Percentiles rank a stretch among this genome's conserved stretches.
phyloP scores from a whole-genome alignment of 257 asterid species.

The Solanum chiquidenum region DNA sequence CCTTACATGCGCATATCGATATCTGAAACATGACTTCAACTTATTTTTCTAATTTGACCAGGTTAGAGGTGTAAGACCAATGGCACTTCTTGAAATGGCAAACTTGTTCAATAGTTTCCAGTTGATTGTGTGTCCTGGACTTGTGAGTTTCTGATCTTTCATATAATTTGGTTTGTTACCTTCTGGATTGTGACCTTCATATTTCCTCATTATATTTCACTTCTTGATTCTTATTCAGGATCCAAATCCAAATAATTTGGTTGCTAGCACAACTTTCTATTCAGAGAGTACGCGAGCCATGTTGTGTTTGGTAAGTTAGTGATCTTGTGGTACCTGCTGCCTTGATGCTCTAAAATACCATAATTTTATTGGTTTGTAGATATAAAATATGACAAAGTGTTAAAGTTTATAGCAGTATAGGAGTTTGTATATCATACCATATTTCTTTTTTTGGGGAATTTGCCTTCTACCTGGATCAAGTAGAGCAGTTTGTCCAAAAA shows the following conservation, averaged over 20 bases:
- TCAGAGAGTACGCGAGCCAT: slow-evolving; percentile 87
- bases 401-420: background rate
- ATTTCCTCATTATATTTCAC: background rate
- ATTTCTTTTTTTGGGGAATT: background rate
- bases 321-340: background rate
- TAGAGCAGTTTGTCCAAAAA: background rate
- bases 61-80: slow-evolving; percentile 89
- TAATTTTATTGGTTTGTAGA: background rate
- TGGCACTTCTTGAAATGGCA: slow-evolving; percentile 73
- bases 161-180: background rate
- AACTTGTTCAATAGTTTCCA: slow-evolving; percentile 56
- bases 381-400: background rate
- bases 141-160: slow-evolving; percentile 34
- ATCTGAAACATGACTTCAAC: background rate
- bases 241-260: slow-evolving; percentile 81
- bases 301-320: slow-evolving; percentile 76
- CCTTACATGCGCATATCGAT: background rate
- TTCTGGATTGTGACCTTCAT: background rate
- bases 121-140: slow-evolving; percentile 72
- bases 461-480: background rate
- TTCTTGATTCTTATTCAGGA: slow-evolving; percentile 42
- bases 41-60: slow-evolving; percentile 26
- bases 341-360: background rate
- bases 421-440: background rate
- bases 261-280: slow-evolving; percentile 79